A percentile compares a stretch with the other conserved stretches of the same genome.
Conservation (phyloP, 163 green algal genomes). For the Coccomyxa subellipsoidea region DNA sequence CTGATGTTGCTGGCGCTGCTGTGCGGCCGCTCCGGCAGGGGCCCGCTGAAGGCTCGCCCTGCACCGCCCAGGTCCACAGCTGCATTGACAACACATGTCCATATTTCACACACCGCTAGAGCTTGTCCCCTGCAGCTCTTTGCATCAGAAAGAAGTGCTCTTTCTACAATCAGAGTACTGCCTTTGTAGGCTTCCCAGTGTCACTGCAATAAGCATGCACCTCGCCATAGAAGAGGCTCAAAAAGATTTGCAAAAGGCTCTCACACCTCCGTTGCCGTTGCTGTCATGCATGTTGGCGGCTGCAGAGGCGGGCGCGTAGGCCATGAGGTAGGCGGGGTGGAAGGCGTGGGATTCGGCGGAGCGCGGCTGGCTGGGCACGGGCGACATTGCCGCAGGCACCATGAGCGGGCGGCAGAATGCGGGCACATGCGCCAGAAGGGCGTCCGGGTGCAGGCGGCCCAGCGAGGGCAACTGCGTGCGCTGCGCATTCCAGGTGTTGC, state of each 20-base stretch:
- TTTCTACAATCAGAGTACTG: too few relatives aligned
- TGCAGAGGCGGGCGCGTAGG: not conserved
- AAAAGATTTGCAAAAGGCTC: too few relatives aligned
- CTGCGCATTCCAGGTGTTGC: slow-evolving; percentile 70
- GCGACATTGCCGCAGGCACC: not conserved
- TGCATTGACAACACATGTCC: too few relatives aligned
- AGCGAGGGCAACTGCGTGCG: slow-evolving; percentile 11
- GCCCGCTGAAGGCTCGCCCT: not conserved
- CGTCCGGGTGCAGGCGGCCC: not conserved
- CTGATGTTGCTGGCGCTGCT: slow-evolving; percentile 4
- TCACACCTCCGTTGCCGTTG: not conserved
- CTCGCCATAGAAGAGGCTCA: too few relatives aligned
- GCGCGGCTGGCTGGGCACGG: not conserved
- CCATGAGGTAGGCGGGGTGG: not conserved
- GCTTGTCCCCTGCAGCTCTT: too few relatives aligned
- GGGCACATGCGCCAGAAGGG: not conserved
- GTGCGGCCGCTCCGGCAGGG: not conserved
- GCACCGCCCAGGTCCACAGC: not conserved
- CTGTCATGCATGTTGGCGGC: not conserved
- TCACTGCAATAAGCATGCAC: too few relatives aligned
- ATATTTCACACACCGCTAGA: too few relatives aligned
- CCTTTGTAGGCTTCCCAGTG: too few relatives aligned
- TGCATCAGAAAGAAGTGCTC: too few relatives aligned
- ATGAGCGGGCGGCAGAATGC: not conserved
- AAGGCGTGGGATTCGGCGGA: not conserved